These are phyloP conservation scores for Neofusicoccum ribis DNA, from an alignment of 2,329 filamentous ascomycete species.

Conservation along the genomic window DNA sequence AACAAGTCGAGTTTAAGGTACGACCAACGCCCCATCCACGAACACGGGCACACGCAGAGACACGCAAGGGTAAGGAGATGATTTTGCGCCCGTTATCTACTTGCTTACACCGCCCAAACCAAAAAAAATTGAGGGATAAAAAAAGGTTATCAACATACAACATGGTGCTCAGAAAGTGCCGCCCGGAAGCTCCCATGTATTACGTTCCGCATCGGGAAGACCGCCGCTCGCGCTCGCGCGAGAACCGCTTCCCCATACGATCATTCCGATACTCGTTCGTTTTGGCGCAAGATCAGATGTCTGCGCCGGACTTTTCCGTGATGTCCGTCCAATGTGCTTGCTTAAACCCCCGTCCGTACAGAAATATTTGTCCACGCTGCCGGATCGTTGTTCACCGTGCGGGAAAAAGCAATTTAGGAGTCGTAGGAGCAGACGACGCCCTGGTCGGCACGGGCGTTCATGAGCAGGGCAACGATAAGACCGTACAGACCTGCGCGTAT, in stretches of 20 bases:
- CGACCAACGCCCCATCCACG: too few species aligned
- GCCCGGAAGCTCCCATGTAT: slow-evolving; percentile 18
- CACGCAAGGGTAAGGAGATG: slow-evolving; percentile 8
- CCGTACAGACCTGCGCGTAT: slow-evolving; percentile 81
- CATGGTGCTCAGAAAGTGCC: slow-evolving; percentile 16
- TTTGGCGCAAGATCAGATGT: not conserved
- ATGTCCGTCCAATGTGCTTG: not conserved
- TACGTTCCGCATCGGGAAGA: not conserved
- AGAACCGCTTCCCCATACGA: not conserved
- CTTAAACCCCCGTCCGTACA: slow-evolving; percentile 15
- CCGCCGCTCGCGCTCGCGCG: slow-evolving; percentile 4
- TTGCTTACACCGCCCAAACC: slow-evolving; percentile 15
- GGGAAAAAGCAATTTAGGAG: slow-evolving; percentile 13
- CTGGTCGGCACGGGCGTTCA: slow-evolving; percentile 82
- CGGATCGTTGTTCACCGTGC: slow-evolving; percentile 3
- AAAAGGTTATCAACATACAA: slow-evolving; percentile 17
- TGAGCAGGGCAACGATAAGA: slow-evolving; percentile 96
- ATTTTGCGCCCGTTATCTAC: slow-evolving; percentile 20
- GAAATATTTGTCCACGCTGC: slow-evolving; percentile 14
- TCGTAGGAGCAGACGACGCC: slow-evolving; percentile 20
- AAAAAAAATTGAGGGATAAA: slow-evolving; percentile 7
- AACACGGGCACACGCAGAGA: not conserved
- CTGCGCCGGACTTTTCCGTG: not conserved
- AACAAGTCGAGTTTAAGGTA: too few species aligned
- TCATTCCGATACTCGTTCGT: slow-evolving; percentile 11